phyloP scores from a whole-genome alignment of 176 grass and related monocot genomes.

The Coix lacrymajobi region DNA sequence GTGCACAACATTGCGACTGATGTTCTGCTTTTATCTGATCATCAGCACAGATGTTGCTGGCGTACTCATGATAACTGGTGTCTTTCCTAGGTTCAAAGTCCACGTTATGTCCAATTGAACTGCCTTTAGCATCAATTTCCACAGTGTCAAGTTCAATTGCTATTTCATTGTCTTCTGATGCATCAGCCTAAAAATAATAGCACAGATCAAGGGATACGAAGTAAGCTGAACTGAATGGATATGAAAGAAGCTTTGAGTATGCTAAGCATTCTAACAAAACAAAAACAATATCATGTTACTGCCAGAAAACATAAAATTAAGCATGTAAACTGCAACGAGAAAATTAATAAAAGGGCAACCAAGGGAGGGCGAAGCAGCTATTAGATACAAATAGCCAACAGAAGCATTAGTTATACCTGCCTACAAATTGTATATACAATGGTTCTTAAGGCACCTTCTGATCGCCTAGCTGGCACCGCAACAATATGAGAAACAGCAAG shows the following conservation, averaged over 20 bases:
- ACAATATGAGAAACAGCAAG: background rate
- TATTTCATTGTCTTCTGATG: conserved; percentile 25
- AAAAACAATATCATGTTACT: background rate
- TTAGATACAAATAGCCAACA: background rate
- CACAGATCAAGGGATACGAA: background rate
- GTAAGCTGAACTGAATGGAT: background rate
- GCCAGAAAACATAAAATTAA: background rate
- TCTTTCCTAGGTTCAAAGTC: background rate
- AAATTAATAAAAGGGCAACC: background rate
- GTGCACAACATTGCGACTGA: conserved; percentile 21
- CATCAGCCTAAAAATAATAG: conserved; percentile 21
- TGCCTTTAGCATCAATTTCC: conserved; percentile 25
- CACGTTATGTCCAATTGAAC: conserved; percentile 6
- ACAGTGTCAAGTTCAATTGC: conserved; percentile 10
- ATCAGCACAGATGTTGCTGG: background rate
- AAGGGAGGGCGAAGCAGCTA: background rate
- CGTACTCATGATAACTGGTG: background rate
- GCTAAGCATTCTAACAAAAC: background rate
- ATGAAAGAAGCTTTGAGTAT: background rate
- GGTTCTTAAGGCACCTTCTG: background rate
- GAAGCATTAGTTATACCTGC: background rate
- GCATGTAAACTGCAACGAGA: background rate
- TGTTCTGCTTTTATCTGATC: background rate
- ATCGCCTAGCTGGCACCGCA: background rate
- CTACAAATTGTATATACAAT: background rate